Percentiles rank a stretch among this genome's conserved stretches.
These are phyloP conservation scores for Claviceps monticola DNA, from an alignment of 2,329 filamentous ascomycete species.

Conservation along the genomic window DNA sequence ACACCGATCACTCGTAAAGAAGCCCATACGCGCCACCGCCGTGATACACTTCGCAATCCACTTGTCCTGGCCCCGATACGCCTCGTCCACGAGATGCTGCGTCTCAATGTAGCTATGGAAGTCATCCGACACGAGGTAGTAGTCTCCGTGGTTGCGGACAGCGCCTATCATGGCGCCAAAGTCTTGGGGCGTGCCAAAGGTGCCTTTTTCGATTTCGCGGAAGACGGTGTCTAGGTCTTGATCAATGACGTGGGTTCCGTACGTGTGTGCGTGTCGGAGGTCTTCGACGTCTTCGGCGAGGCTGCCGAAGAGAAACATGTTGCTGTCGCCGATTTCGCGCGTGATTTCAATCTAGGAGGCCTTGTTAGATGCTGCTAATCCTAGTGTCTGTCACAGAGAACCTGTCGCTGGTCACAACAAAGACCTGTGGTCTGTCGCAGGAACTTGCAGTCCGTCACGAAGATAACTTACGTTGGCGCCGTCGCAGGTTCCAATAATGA, in stretches of 20 bases:
- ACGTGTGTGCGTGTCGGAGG: slow-evolving; percentile 78
- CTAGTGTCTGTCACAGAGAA: too few species aligned
- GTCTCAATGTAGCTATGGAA: slow-evolving; percentile 92
- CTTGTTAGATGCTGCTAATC: background rate
- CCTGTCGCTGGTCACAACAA: too few species aligned
- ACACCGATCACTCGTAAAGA: slow-evolving; percentile 89
- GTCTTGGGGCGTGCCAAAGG: slow-evolving; percentile 64
- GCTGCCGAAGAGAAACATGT: slow-evolving; percentile 97
- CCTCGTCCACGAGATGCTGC: slow-evolving; percentile 78
- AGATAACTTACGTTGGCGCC: slow-evolving; percentile 71
- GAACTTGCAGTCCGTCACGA: too few species aligned
- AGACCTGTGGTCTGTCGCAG: background rate
- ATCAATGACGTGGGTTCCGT: slow-evolving; percentile 67
- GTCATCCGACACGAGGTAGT: slow-evolving; percentile 94
- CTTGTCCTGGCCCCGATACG: slow-evolving; percentile 81
- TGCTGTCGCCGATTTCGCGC: slow-evolving; percentile 87
- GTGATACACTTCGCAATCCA: slow-evolving; percentile 87
- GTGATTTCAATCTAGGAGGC: slow-evolving; percentile 71
- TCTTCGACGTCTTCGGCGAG: slow-evolving; percentile 94
- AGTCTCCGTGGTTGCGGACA: slow-evolving; percentile 87
- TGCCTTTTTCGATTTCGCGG: slow-evolving; percentile 61
- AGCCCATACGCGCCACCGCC: slow-evolving; percentile 86
- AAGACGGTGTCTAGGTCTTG: slow-evolving; percentile 69
- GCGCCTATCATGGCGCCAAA: slow-evolving; percentile 76
- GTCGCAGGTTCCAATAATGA: slow-evolving; percentile 96